These are phyloP conservation scores for Saturnispora besseyi DNA, from an alignment of 805 yeast species.

Conservation along the genomic window DNA sequence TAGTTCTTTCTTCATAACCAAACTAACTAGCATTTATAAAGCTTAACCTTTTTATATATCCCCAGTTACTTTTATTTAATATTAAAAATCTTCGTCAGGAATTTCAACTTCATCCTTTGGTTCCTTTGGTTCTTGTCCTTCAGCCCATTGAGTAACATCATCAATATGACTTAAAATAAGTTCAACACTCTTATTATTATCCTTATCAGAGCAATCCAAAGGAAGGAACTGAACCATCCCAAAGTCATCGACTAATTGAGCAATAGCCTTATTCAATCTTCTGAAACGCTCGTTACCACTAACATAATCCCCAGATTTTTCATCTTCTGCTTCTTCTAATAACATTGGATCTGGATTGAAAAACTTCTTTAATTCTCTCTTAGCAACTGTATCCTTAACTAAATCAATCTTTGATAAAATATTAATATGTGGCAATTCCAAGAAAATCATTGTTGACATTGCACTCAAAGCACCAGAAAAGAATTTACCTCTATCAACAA, in stretches of 20 bases:
- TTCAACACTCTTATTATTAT: constrained; percentile 64
- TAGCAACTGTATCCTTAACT: constrained; percentile 68
- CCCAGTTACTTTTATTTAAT: background rate
- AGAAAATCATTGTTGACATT: constrained; percentile 94
- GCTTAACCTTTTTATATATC: background rate
- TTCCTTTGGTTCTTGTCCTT: constrained; percentile 92
- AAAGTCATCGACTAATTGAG: constrained; percentile 88
- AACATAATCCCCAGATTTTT: constrained; percentile 22
- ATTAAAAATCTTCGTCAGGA: constrained; percentile 39
- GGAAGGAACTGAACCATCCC: constrained; percentile 98
- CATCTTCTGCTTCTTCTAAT: constrained; percentile 35
- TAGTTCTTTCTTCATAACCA: background rate
- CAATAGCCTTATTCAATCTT: constrained; percentile 70
- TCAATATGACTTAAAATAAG: constrained; percentile 87
- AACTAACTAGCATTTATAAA: background rate
- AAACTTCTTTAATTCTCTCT: constrained; percentile 70
- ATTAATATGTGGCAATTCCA: constrained; percentile 92
- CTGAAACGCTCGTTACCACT: constrained; percentile 48
- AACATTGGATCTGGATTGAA: constrained; percentile 88
- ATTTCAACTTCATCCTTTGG: constrained; percentile 69
- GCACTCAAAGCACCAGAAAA: constrained; percentile 94
- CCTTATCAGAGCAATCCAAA: constrained; percentile 51
- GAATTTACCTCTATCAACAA: constrained; percentile 82
- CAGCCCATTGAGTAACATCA: constrained; percentile 97
- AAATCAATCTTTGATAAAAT: constrained; percentile 81